Conservation (phyloP, 1,139 yeast genomes). For the Diutina rugosa region DNA sequence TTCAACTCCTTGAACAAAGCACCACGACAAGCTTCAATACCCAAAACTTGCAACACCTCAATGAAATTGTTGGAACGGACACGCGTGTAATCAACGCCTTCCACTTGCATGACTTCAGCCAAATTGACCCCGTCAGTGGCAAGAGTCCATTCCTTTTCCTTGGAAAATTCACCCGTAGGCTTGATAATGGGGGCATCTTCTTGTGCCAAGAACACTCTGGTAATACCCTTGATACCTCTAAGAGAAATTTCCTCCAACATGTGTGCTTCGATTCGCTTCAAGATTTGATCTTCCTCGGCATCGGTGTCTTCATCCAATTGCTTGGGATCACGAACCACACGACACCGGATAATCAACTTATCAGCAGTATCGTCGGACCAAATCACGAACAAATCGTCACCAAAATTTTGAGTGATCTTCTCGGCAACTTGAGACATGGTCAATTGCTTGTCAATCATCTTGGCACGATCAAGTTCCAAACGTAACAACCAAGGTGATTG, state of each 20-base stretch:
- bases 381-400: slow-evolving; percentile 89
- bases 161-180: slow-evolving; percentile 73
- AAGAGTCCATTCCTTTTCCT: slow-evolving; percentile 92
- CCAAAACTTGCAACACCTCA: slow-evolving; percentile 87
- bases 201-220: slow-evolving; percentile 90
- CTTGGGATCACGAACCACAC: slow-evolving; percentile 96
- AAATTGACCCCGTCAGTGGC: slow-evolving; percentile 98
- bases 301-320: slow-evolving; percentile 86
- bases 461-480: slow-evolving; percentile 94
- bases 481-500: slow-evolving; percentile 98
- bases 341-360: slow-evolving; percentile 91
- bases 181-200: slow-evolving; percentile 74
- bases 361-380: slow-evolving; percentile 99
- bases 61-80: slow-evolving; percentile 94
- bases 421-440: slow-evolving; percentile 98
- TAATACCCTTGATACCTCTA: slow-evolving; percentile 92
- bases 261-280: slow-evolving; percentile 89
- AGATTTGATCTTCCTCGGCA: slow-evolving; percentile 93
- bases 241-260: slow-evolving; percentile 92
- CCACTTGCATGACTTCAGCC: slow-evolving; percentile 89
- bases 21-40: slow-evolving; percentile 96
- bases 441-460: slow-evolving; percentile 94
- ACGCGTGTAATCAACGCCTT: slow-evolving; percentile 85
- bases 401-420: slow-evolving; percentile 84
- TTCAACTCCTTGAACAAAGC: slow-evolving; percentile 88